Conservation (phyloP, 2,329 filamentous ascomycete genomes). For the Incumbomyces delicatus region DNA sequence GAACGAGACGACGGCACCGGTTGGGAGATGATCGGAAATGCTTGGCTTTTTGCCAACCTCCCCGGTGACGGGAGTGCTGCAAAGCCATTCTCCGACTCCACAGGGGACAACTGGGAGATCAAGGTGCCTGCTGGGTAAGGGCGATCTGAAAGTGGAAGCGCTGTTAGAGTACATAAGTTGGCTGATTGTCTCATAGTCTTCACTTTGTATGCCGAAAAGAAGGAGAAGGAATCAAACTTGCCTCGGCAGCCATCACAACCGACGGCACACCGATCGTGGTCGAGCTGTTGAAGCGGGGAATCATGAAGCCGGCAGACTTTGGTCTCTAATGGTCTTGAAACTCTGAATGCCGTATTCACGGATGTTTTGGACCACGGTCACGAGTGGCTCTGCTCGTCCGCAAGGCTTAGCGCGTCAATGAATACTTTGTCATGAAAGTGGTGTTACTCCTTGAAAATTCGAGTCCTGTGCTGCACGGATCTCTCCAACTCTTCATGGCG, state of each 20-base stretch:
- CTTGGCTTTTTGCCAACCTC: slow-evolving; percentile 13
- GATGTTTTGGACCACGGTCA: too few relatives aligned
- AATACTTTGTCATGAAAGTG: too few relatives aligned
- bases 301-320: slow-evolving; percentile 9
- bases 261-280: slow-evolving; percentile 14
- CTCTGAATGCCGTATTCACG: too few relatives aligned
- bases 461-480: too few relatives aligned
- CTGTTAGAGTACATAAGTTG: too few relatives aligned
- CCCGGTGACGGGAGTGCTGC: slow-evolving; percentile 5
- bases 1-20: slow-evolving; percentile 11
- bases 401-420: too few relatives aligned
- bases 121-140: slow-evolving; percentile 9
- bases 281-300: slow-evolving; percentile 14
- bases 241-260: slow-evolving; percentile 12
- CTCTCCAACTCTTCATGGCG: too few relatives aligned
- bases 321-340: neutral
- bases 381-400: too few relatives aligned
- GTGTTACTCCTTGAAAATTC: too few relatives aligned
- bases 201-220: too few relatives aligned
- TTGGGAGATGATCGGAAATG: slow-evolving; percentile 16
- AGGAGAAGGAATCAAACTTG: slow-evolving; percentile 12
- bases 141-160: too few relatives aligned
- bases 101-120: slow-evolving; percentile 17
- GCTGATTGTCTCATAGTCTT: too few relatives aligned
- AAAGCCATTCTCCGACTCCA: slow-evolving; percentile 10